phyloP scores from a whole-genome alignment of 2,329 filamentous ascomycete species.

The Alternaria sp. region DNA sequence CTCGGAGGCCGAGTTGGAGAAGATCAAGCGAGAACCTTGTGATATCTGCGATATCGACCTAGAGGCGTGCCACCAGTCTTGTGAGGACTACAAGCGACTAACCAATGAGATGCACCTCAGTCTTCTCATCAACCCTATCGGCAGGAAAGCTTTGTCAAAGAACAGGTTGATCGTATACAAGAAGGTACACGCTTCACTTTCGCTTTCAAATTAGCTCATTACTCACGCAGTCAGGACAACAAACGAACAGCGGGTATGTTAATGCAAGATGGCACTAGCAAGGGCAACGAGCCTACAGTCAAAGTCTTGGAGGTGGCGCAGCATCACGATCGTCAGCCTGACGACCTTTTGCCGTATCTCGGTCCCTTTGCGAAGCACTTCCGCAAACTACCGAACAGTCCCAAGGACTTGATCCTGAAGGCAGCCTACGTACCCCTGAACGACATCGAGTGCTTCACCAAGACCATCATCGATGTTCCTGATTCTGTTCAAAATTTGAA shows the following conservation, averaged over 20 bases:
- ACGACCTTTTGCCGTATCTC: constrained; percentile 87
- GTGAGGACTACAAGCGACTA: constrained; percentile 79
- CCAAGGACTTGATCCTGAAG: constrained; percentile 72
- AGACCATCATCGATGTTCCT: constrained; percentile 64
- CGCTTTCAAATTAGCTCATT: constrained; percentile 14
- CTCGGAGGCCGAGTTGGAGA: constrained; percentile 88
- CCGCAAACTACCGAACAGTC: constrained; percentile 69
- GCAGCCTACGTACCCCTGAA: constrained; percentile 72
- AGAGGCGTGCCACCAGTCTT: constrained; percentile 79
- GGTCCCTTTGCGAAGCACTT: constrained; percentile 72
- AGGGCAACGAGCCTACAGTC: constrained; percentile 70
- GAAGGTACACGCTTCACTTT: constrained; percentile 50
- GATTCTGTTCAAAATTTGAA: constrained; percentile 53
- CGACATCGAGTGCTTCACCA: constrained; percentile 85
- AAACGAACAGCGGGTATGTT: constrained; percentile 83
- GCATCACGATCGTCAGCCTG: constrained; percentile 73
- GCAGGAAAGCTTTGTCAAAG: constrained; percentile 76
- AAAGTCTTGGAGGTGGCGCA: constrained; percentile 80
- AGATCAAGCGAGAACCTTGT: constrained; percentile 86
- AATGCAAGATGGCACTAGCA: constrained; percentile 74
- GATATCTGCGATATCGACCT: constrained; percentile 80
- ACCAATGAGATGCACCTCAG: constrained; percentile 80
- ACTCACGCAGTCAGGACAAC: constrained; percentile 64
- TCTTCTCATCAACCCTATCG: constrained; percentile 79
- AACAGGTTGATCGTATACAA: constrained; percentile 84